Base-by-base conservation (phyloP, 176 grass and related monocot species). In the Oryza coarctata region DNA sequence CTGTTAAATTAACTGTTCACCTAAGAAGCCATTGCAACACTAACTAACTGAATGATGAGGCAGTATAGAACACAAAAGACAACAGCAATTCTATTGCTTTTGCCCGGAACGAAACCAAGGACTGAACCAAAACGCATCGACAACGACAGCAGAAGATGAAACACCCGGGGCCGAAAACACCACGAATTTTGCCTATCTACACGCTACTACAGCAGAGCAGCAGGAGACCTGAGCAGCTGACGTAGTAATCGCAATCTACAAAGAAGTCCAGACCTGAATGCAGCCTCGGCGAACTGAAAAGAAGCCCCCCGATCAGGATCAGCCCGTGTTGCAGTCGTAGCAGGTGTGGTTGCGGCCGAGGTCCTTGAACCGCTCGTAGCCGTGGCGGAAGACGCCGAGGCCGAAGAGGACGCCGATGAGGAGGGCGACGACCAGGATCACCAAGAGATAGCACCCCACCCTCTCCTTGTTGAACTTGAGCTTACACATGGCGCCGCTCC, bases 401-500 rank as follows among this genome's bases (percentile, higher is more conserved):
- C 88, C 88, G 79, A 90, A 90, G 67, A 90, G 88, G 73, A 90
- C 88, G 83, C 88, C 88, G 61, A 90, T 0, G 73, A 90, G 23
- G 79, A 90, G 83, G 36, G 23, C 60, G 29, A 83, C 2, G 17
- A 77, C 5, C 73, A 90, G 68, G 23, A 86, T 12, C 74, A 82
- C 79, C 22, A 90, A 83, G 28, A 82, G 60, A 73, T 1, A 79
- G 88, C 88, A 90, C 61, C 88, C 88, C 5, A 68, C 47, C 2
- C 23, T 17, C 83, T 90, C 72, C 79, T 14, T 86, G 29, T 43
- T 90, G 61, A 17, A 20, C 83, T 43, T 81, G 41, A 77, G 32
- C 85, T 75, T 67, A 78, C 83, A 83, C 83, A 86, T 86, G 17
- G 12, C 27, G 10, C 7, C 30, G 15, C 31, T 0, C 35, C 33